Evolutionary conservation across 108 stramenopile species (phyloP).

Genomic region (Phaeodactylum tricornutum): DNA sequence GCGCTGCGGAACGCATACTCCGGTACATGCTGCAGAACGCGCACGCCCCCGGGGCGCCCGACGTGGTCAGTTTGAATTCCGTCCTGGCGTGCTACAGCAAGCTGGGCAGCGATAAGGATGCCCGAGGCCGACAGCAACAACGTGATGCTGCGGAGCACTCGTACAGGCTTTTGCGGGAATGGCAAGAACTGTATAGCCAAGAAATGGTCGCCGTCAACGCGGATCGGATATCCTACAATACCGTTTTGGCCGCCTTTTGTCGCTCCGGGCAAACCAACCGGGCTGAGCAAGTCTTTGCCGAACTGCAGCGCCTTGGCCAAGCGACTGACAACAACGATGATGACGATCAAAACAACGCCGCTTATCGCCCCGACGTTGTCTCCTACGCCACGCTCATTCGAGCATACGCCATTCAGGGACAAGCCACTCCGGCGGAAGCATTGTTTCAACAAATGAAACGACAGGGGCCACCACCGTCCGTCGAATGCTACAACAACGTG

Average conservation of each 20-base stretch:
- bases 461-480: constrained; percentile 12
- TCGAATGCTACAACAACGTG: constrained; percentile 31
- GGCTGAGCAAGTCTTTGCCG: background rate
- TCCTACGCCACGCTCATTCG: constrained; percentile 22
- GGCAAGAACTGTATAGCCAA: background rate
- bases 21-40: background rate
- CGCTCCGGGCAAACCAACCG: background rate
- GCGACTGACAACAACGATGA: no score
- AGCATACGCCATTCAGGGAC: constrained; percentile 19
- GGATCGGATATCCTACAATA: constrained; percentile 13
- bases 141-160: background rate
- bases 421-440: constrained; percentile 20
- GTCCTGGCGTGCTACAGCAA: background rate
- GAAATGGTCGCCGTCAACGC: background rate
- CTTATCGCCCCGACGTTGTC: constrained; percentile 12
- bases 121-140: no score
- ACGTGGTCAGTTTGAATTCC: background rate
- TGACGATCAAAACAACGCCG: background rate
- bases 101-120: no score
- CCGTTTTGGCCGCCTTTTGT: constrained; percentile 1
- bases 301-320: background rate
- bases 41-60: background rate
- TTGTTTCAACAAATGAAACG: constrained; percentile 15
- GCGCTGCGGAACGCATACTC: background rate
- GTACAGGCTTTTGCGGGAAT: background rate